Percentiles rank a stretch among this genome's conserved stretches.
Evolutionary conservation across 306 rosid genomes (phyloP).

Genomic region (Luffa acutangula): DNA sequence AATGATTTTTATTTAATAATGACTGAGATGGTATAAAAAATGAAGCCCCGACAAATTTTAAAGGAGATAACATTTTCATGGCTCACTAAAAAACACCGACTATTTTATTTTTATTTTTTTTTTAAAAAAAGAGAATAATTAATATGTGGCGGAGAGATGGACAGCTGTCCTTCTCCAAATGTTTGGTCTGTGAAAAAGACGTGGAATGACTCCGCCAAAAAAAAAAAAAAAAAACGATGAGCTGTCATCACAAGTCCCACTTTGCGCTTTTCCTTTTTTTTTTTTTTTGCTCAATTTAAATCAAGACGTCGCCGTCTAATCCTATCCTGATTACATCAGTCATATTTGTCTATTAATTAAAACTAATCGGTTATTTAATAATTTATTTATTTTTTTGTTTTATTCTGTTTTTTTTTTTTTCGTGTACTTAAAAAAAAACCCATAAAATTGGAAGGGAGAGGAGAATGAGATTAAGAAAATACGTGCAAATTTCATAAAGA

Average conservation of each 20-base stretch:
- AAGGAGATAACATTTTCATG: not conserved
- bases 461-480: too few relatives aligned
- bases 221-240: not conserved
- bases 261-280: not conserved
- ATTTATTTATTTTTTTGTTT: too few relatives aligned
- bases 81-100: constrained; percentile 3
- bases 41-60: not conserved
- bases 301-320: not conserved
- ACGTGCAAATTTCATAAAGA: too few relatives aligned
- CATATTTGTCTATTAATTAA: not conserved
- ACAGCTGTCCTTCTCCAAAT: not conserved
- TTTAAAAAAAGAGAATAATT: not conserved
- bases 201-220: not conserved
- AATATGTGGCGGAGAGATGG: constrained; percentile 1
- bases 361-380: not conserved
- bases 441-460: too few relatives aligned
- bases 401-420: too few relatives aligned
- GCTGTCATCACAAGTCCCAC: constrained; percentile 8
- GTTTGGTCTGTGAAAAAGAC: constrained; percentile 7
- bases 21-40: not conserved
- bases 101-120: not conserved
- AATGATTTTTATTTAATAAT: not conserved
- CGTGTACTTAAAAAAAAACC: too few relatives aligned
- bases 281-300: not conserved
- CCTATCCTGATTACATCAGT: not conserved